phyloP scores from a whole-genome alignment of 306 rosid genomes.

The Casuarina cunninghamiana region DNA sequence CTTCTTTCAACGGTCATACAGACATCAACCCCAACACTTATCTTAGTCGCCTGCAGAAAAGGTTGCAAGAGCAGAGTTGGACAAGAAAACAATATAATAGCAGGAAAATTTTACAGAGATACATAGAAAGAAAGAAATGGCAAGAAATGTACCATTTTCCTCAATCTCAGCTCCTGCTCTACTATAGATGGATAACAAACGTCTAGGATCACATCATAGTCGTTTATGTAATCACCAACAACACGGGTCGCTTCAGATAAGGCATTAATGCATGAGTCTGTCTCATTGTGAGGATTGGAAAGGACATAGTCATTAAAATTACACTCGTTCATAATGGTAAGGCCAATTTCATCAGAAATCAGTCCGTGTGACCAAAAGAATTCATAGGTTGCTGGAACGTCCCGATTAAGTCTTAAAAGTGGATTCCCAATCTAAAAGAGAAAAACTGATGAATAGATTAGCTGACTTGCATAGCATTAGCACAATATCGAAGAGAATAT shows the following conservation, averaged over 20 bases:
- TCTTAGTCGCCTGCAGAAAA: constrained; percentile 72
- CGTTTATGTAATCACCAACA: constrained; percentile 61
- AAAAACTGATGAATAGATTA: constrained; percentile 1
- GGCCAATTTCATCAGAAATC: constrained; percentile 87
- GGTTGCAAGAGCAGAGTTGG: neutral
- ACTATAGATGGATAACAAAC: constrained; percentile 84
- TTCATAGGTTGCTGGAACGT: constrained; percentile 67
- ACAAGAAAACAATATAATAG: constrained; percentile 3
- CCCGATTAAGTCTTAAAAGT: constrained; percentile 69
- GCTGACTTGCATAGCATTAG: constrained; percentile 13
- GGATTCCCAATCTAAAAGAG: constrained; percentile 84
- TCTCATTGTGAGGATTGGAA: constrained; percentile 50
- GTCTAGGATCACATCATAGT: constrained; percentile 80
- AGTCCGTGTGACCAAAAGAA: constrained; percentile 93
- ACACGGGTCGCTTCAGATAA: constrained; percentile 45
- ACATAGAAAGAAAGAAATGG: neutral
- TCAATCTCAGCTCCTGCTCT: constrained; percentile 74
- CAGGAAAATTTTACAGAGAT: neutral
- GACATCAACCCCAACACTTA: constrained; percentile 76
- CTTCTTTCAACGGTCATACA: constrained; percentile 64
- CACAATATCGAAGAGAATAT: neutral
- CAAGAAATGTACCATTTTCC: constrained; percentile 50
- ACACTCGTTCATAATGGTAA: constrained; percentile 61
- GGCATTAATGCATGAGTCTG: constrained; percentile 53
- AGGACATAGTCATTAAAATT: constrained; percentile 61